phyloP scores from a whole-genome alignment of 2,329 filamentous ascomycete species.

The Fusarium penzigii region DNA sequence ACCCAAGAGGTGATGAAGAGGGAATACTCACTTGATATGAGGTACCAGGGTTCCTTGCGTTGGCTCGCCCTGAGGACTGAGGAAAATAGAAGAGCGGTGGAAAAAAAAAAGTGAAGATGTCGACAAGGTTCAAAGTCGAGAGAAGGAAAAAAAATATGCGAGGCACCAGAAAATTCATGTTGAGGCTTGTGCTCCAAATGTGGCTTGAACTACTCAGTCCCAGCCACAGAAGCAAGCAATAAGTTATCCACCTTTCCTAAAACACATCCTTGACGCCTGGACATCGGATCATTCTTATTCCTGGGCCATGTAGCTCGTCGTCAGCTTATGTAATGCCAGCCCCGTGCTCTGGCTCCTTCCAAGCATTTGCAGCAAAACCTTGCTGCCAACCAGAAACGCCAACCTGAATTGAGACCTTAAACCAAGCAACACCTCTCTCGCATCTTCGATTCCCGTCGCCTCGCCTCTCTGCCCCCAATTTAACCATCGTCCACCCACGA shows the following conservation, averaged over 20 bases:
- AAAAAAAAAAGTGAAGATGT: slow-evolving; percentile 15
- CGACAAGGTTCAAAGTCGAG: slow-evolving; percentile 10
- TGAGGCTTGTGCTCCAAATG: slow-evolving; percentile 19
- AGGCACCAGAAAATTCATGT: slow-evolving; percentile 26
- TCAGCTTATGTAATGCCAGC: slow-evolving; percentile 34
- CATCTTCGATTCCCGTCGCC: slow-evolving; percentile 24
- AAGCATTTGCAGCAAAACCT: slow-evolving; percentile 42
- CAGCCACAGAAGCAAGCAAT: not conserved
- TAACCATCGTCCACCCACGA: slow-evolving; percentile 27
- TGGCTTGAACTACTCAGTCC: slow-evolving; percentile 10
- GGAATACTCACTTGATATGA: slow-evolving; percentile 6
- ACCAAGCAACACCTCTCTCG: slow-evolving; percentile 28
- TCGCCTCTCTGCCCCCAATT: slow-evolving; percentile 1
- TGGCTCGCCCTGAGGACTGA: slow-evolving; percentile 55
- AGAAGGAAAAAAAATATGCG: slow-evolving; percentile 19
- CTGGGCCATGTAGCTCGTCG: slow-evolving; percentile 14
- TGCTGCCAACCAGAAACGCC: slow-evolving; percentile 39
- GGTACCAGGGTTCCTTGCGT: slow-evolving; percentile 60
- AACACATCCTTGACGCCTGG: not conserved
- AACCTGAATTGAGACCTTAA: slow-evolving; percentile 43
- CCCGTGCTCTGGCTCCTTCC: slow-evolving; percentile 25
- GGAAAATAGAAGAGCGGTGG: slow-evolving; percentile 11
- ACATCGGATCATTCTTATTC: slow-evolving; percentile 21
- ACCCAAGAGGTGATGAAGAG: not conserved
- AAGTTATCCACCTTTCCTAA: not conserved